Evolutionary conservation across 2,329 filamentous ascomycete species (phyloP).

Genomic region (Sporothrix luriei): DNA sequence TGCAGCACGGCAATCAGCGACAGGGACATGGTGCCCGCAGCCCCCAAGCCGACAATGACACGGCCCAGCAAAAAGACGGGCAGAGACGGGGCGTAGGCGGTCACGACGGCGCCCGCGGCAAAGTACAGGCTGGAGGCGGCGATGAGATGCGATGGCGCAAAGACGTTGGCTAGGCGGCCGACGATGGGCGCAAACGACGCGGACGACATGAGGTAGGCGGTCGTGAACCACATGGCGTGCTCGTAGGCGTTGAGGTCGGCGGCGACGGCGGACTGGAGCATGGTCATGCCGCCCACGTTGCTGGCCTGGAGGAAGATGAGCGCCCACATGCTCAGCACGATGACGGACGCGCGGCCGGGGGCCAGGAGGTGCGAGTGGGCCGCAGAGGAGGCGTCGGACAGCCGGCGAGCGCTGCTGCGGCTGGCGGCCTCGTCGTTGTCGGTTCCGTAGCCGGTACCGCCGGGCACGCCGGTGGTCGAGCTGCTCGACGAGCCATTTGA

Average conservation of each 20-base stretch:
- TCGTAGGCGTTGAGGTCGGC: slow-evolving; percentile 73
- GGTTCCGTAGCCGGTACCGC: background rate
- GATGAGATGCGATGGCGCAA: slow-evolving; percentile 68
- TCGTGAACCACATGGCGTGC: slow-evolving; percentile 77
- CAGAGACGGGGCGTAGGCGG: slow-evolving; percentile 62
- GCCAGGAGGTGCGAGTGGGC: slow-evolving; percentile 30
- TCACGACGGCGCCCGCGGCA: slow-evolving; percentile 64
- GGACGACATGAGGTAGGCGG: slow-evolving; percentile 67
- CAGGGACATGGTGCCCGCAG: slow-evolving; percentile 71
- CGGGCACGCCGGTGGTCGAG: background rate
- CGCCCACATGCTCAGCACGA: slow-evolving; percentile 57
- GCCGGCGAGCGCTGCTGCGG: background rate
- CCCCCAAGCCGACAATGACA: slow-evolving; percentile 67
- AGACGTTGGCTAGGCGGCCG: slow-evolving; percentile 73
- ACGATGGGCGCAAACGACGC: slow-evolving; percentile 68
- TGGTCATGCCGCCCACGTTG: slow-evolving; percentile 81
- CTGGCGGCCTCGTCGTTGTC: background rate
- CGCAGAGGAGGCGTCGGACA: slow-evolving; percentile 16
- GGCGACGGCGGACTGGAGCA: slow-evolving; percentile 76
- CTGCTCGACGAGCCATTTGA: background rate
- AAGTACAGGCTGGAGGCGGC: slow-evolving; percentile 62
- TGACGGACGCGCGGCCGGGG: slow-evolving; percentile 47
- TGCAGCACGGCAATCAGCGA: slow-evolving; percentile 77
- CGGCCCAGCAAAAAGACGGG: slow-evolving; percentile 68
- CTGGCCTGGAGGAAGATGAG: slow-evolving; percentile 64